Evolutionary conservation across 768 basidiomycete species (phyloP).

Genomic region (Russula sp.): DNA sequence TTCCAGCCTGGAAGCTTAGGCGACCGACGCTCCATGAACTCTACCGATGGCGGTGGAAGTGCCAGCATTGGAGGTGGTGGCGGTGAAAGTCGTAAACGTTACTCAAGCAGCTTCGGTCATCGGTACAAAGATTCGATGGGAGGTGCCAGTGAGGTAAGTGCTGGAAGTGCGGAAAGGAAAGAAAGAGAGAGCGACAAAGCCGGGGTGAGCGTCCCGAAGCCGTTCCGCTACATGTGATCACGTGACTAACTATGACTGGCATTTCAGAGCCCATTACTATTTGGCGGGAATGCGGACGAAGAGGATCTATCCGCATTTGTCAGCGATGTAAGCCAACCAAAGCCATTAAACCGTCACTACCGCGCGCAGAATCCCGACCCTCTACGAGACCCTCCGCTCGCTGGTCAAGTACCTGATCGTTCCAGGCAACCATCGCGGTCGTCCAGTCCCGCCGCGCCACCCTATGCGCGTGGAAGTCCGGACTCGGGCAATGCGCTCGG

Average conservation of each 20-base stretch:
- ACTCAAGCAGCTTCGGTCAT: constrained; percentile 74
- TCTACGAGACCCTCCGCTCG: constrained; percentile 12
- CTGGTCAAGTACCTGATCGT: constrained; percentile 4
- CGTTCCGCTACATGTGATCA: constrained; percentile 6
- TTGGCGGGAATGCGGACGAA: constrained; percentile 52
- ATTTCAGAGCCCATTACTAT: constrained; percentile 35
- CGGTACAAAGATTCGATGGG: constrained; percentile 45
- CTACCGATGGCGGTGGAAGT: constrained; percentile 22
- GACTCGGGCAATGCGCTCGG: constrained; percentile 22
- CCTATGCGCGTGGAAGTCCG: constrained; percentile 16
- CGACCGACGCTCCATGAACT: constrained; percentile 33
- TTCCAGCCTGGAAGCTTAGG: constrained; percentile 38
- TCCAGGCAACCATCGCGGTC: constrained; percentile 1
- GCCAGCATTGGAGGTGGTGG: constrained; percentile 20
- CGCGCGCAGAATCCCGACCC: constrained; percentile 22
- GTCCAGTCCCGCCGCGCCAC: constrained; percentile 5
- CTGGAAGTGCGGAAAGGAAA: constrained; percentile 32
- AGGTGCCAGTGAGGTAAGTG: constrained; percentile 32
- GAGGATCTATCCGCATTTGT: constrained; percentile 76
- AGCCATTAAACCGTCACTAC: constrained; percentile 39
- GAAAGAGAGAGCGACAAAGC: constrained; percentile 23
- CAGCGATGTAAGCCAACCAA: constrained; percentile 65
- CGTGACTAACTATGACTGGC: not conserved
- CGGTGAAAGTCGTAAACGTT: constrained; percentile 43
- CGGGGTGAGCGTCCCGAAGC: constrained; percentile 4